Conservation (phyloP, 768 basidiomycete species). For the Galerina sulciceps region DNA sequence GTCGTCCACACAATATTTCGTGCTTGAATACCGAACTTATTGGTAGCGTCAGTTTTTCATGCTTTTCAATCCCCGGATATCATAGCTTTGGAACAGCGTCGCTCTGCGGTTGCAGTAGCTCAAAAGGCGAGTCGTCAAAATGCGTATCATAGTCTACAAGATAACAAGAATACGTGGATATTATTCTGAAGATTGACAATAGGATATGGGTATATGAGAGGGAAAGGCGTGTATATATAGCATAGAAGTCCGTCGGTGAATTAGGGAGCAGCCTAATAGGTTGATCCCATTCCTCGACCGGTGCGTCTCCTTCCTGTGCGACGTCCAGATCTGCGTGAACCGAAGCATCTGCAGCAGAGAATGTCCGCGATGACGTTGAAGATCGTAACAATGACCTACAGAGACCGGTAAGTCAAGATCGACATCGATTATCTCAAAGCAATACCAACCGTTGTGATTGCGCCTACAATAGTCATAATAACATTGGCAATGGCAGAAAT, state of each 20-base stretch:
- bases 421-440: background rate
- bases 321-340: conserved; percentile 33
- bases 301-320: conserved; percentile 24
- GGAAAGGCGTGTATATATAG: background rate
- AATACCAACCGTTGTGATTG: conserved; percentile 58
- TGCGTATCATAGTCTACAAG: too few species aligned
- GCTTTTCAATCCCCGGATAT: too few species aligned
- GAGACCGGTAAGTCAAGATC: background rate
- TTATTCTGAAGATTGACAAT: too few species aligned
- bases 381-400: conserved; percentile 66
- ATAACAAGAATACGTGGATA: too few species aligned
- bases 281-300: background rate
- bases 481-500: conserved; percentile 64
- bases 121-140: too few species aligned
- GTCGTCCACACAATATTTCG: too few species aligned
- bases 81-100: too few species aligned
- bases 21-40: too few species aligned
- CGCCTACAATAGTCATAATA: conserved; percentile 62
- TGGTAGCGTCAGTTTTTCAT: too few species aligned
- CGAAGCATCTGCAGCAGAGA: conserved; percentile 54
- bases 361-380: conserved; percentile 64
- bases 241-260: background rate
- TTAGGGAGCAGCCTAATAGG: background rate
- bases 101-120: too few species aligned
- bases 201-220: background rate